Base-by-base conservation (phyloP, 306 rosid genomes). In the Cucurbita pepo region DNA sequence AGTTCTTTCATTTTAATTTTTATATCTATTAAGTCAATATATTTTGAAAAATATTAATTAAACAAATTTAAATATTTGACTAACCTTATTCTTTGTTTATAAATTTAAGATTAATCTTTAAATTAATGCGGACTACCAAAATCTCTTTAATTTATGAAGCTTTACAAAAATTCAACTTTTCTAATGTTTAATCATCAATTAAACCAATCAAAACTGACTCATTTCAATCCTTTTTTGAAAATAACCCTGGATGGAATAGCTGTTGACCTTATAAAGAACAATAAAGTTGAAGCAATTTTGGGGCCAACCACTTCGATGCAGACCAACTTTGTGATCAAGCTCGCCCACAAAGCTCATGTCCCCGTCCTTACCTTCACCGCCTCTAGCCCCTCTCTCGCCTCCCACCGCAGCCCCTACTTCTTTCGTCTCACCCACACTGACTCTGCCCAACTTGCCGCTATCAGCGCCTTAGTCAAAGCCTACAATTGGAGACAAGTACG, bases 341-440 rank as follows among this genome's bases (percentile, higher is more conserved):
- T 87, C 0, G 91, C 87, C 50, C 71, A 78, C 38, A 79, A 87
- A 72, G 78, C 87, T 8, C 83, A 66, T 0, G 82, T 85, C 0
- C 96, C 92, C 44, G 74, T 89, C 19, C 34, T 87, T 38, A 78
- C 84, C 7, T 85, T 85, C 50, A 76, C 91, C 7, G 91, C 89
- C n/a, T 79, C 83, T 45, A 84, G 88, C 52, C 85, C 96, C 21
- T 65, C 82, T 43, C 85, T 85, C 3, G 19, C 83, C 25, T 73
- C 86, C 3, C 78, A 78, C 18, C 56, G 73, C 0, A 84, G 82
- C 64, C 45, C 81, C 15, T 90, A 83, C 70, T 90, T 83, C 30
- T 83, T 90, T 50, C 85, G 70, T 45, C 63, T 82, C 0, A 77
- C 90, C 4, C 82, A 75, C 18, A 77, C 44, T 0, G 96, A 86